Conservation (phyloP, 1,139 yeast species). For the Scheffersomyces segobiensis region DNA sequence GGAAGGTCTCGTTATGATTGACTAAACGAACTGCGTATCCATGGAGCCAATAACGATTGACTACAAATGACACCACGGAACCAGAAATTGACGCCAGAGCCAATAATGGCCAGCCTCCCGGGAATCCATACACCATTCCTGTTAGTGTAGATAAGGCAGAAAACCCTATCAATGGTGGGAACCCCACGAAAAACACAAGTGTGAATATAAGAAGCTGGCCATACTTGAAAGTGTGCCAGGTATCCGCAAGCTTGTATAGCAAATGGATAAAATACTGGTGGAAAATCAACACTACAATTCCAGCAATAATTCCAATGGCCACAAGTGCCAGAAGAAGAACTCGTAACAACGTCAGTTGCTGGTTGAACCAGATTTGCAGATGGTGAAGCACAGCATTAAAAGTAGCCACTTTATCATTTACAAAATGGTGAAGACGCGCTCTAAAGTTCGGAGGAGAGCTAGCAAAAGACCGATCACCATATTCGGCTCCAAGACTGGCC, state of each 20-base stretch:
- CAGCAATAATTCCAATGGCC: conserved; percentile 19
- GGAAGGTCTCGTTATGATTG: conserved; percentile 61
- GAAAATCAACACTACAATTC: conserved; percentile 42
- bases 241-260: conserved; percentile 47
- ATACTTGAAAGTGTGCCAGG: conserved; percentile 41
- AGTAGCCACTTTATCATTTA: conserved; percentile 6
- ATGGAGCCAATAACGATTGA: conserved; percentile 62
- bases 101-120: conserved; percentile 76
- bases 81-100: conserved; percentile 73
- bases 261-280: conserved; percentile 46
- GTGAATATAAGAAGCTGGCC: conserved; percentile 59
- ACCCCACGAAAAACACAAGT: conserved; percentile 47
- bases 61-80: conserved; percentile 67
- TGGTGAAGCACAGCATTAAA: conserved; percentile 4
- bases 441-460: neutral
- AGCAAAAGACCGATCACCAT: neutral
- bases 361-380: conserved; percentile 12
- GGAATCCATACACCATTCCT: conserved; percentile 85
- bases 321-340: conserved; percentile 11
- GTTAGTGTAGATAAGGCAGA: conserved; percentile 64
- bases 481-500: neutral
- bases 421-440: neutral
- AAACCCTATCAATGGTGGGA: conserved; percentile 91
- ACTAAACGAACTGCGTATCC: conserved; percentile 52
- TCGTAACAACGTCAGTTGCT: conserved; percentile 12